phyloP scores from a whole-genome alignment of 192 early-diverging fungal genomes.

The Mortierella hygrophila region DNA sequence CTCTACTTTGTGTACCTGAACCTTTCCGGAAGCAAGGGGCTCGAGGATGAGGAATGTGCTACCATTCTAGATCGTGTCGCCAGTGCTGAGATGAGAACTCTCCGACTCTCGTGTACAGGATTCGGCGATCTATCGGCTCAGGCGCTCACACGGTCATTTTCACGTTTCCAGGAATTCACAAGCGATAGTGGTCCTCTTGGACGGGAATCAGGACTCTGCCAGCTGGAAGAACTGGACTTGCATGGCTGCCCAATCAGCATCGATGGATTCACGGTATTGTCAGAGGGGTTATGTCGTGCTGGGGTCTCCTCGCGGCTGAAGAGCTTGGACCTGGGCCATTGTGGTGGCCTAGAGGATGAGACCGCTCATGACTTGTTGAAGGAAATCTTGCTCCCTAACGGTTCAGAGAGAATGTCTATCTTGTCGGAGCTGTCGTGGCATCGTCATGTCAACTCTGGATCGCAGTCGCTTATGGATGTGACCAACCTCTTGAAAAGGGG shows the following conservation, averaged over 20 bases:
- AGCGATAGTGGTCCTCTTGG: not conserved
- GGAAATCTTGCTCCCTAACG: conserved; percentile 26
- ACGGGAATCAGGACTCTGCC: conserved; percentile 2
- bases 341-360: conserved; percentile 21
- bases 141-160: conserved; percentile 11
- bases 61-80: conserved; percentile 25
- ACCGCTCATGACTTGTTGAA: conserved; percentile 15
- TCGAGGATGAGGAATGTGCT: conserved; percentile 36
- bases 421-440: not conserved
- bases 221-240: conserved; percentile 40
- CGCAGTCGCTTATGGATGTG: conserved; percentile 1
- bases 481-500: not conserved
- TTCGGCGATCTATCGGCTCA: conserved; percentile 36
- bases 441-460: not conserved
- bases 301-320: conserved; percentile 15
- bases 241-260: conserved; percentile 37
- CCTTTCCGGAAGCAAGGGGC: conserved; percentile 21
- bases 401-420: not conserved
- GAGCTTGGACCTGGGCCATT: conserved; percentile 39
- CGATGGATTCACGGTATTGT: conserved; percentile 19
- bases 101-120: conserved; percentile 41
- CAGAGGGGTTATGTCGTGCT: not conserved
- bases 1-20: conserved; percentile 42
- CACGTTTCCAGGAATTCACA: not conserved
- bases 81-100: conserved; percentile 25